Percentiles rank a stretch among this genome's conserved stretches.
Evolutionary conservation across 75 land plant genomes (phyloP).

Genomic region (Selaginella tamariscina): DNA sequence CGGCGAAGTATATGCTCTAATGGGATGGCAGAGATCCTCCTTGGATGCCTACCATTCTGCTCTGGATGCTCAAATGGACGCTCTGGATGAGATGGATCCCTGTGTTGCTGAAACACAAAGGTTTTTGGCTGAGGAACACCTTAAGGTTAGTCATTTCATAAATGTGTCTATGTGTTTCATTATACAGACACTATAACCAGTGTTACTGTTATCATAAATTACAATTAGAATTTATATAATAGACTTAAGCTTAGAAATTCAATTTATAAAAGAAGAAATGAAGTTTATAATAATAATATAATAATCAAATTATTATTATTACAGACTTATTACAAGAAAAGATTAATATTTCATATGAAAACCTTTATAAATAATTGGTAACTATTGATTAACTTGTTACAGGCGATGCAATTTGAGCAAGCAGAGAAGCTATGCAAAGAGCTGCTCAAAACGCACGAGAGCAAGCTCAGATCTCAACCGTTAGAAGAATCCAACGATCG

Average conservation of each 20-base stretch:
- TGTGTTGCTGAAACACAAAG: slow-evolving; percentile 74
- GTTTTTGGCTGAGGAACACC: slow-evolving; percentile 62
- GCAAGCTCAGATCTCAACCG: neutral
- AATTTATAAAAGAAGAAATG: too few species aligned
- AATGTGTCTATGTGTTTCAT: too few species aligned
- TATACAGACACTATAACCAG: too few species aligned
- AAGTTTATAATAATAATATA: neutral
- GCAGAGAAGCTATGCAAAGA: slow-evolving; percentile 57
- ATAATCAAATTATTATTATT: neutral
- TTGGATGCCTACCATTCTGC: slow-evolving; percentile 47
- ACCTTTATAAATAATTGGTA: neutral
- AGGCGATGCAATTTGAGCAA: slow-evolving; percentile 75
- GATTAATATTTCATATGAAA: neutral
- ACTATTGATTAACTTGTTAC: slow-evolving; percentile 10
- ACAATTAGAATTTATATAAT: too few species aligned
- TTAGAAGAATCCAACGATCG: slow-evolving; percentile 70
- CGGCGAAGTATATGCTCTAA: slow-evolving; percentile 53
- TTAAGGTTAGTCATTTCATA: slow-evolving; percentile 42
- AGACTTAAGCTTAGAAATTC: too few species aligned
- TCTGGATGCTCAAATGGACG: slow-evolving; percentile 43
- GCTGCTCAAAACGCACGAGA: slow-evolving; percentile 46
- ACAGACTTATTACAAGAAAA: neutral
- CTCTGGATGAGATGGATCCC: slow-evolving; percentile 52
- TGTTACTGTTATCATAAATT: too few species aligned
- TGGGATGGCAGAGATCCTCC: slow-evolving; percentile 47